Evolutionary conservation across 164 flowering plant species (phyloP).

Genomic region (Nymphaea thermarum): DNA sequence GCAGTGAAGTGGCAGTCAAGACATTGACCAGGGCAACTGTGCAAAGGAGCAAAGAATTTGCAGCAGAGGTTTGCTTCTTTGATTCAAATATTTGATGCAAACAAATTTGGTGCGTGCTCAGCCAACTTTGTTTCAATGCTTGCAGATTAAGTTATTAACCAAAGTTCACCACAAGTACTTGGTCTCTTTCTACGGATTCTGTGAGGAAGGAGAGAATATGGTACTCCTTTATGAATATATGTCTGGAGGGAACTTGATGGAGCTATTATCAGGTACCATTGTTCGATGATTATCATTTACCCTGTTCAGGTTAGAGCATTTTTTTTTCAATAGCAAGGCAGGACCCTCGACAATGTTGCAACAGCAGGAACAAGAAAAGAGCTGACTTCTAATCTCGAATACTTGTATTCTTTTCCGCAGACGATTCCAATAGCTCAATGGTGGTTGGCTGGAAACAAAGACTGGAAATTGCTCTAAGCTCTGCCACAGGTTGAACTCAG

Average conservation of each 20-base stretch:
- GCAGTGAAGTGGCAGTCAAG: slow-evolving; percentile 35
- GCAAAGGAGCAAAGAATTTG: slow-evolving; percentile 27
- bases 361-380: too few relatives aligned
- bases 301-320: neutral
- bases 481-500: neutral
- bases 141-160: slow-evolving; percentile 30
- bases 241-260: slow-evolving; percentile 31
- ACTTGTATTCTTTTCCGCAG: neutral
- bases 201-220: slow-evolving; percentile 22
- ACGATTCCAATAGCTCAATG: neutral
- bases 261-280: slow-evolving; percentile 22
- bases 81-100: neutral
- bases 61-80: slow-evolving; percentile 25
- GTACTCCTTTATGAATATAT: slow-evolving; percentile 42
- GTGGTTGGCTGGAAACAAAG: neutral
- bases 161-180: slow-evolving; percentile 40
- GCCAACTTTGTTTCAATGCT: neutral
- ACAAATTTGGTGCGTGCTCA: neutral
- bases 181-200: slow-evolving; percentile 34
- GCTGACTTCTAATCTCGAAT: too few relatives aligned
- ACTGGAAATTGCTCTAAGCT: neutral
- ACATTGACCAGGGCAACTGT: slow-evolving; percentile 25
- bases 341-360: too few relatives aligned
- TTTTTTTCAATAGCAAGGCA: neutral
- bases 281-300: neutral